Conservation (phyloP, 805 yeast genomes). For the Cyberlindnera meyerae region DNA sequence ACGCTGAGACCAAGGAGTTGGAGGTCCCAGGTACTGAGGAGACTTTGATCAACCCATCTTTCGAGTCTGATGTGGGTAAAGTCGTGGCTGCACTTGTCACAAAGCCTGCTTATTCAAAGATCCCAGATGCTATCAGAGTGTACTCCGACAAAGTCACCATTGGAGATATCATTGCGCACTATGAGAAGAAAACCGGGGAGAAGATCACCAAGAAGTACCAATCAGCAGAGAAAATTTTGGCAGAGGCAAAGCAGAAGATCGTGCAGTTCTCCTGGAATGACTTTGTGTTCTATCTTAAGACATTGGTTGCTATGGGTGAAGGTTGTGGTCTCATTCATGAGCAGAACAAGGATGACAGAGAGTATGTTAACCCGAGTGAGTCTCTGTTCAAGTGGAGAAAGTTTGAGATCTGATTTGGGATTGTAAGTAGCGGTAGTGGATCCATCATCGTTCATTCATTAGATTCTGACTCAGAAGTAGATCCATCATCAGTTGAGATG, state of each 20-base stretch:
- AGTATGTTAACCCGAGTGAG: slow-evolving; percentile 42
- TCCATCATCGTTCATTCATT: neutral
- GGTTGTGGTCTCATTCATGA: slow-evolving; percentile 35
- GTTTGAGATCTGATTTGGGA: slow-evolving; percentile 15
- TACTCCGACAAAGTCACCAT: slow-evolving; percentile 37
- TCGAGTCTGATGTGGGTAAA: slow-evolving; percentile 39
- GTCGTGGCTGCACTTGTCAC: slow-evolving; percentile 38
- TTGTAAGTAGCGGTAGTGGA: too few relatives aligned
- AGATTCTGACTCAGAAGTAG: neutral
- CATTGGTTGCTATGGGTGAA: slow-evolving; percentile 34
- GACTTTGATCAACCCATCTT: slow-evolving; percentile 32
- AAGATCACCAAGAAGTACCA: slow-evolving; percentile 30
- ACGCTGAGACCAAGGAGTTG: slow-evolving; percentile 31
- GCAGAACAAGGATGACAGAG: slow-evolving; percentile 32
- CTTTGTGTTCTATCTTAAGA: slow-evolving; percentile 35
- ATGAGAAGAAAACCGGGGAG: slow-evolving; percentile 36
- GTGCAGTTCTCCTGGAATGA: slow-evolving; percentile 29
- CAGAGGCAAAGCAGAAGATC: slow-evolving; percentile 28
- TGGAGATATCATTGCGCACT: slow-evolving; percentile 34
- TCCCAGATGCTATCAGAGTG: slow-evolving; percentile 43
- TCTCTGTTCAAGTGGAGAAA: slow-evolving; percentile 40
- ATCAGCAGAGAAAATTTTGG: slow-evolving; percentile 29
- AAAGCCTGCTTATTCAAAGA: slow-evolving; percentile 26
- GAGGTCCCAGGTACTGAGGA: slow-evolving; percentile 38
- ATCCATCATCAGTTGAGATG: neutral